A percentile compares a stretch with the other conserved stretches of the same genome.
Conservation (phyloP, 2,329 filamentous ascomycete genomes). For the Epichloe baconii region DNA sequence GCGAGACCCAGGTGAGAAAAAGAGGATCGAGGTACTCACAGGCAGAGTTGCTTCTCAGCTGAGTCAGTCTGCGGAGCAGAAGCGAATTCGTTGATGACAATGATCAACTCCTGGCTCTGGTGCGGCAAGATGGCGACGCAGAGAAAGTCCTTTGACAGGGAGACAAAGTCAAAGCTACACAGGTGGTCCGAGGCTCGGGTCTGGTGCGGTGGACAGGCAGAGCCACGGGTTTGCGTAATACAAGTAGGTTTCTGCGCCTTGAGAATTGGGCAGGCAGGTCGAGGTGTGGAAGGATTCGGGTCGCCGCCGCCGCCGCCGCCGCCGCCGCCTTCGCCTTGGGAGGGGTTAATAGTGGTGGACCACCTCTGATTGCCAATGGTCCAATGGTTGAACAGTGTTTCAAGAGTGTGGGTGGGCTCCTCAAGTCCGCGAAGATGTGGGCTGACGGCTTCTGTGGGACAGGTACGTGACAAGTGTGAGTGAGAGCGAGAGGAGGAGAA, state of each 20-base stretch:
- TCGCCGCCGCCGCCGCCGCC: not conserved
- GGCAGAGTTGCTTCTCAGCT: conserved; percentile 17
- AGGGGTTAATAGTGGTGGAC: not conserved
- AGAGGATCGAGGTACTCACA: conserved; percentile 20
- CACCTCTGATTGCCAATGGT: not conserved
- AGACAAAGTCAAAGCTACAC: conserved; percentile 11
- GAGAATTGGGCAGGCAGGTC: conserved; percentile 5
- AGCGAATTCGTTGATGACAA: conserved; percentile 12
- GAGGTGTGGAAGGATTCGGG: conserved; percentile 7
- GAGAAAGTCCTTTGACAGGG: conserved; percentile 8
- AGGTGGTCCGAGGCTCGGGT: conserved; percentile 10
- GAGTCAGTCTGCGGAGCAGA: conserved; percentile 11
- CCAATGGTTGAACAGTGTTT: conserved; percentile 1
- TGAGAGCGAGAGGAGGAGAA: not conserved
- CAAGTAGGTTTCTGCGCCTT: conserved; percentile 8
- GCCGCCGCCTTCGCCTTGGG: not conserved
- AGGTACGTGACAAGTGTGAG: not conserved
- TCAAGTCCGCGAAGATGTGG: not conserved
- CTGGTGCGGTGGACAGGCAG: conserved; percentile 8
- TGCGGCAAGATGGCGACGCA: conserved; percentile 9
- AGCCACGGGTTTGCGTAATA: conserved; percentile 13
- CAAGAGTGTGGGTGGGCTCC: not conserved
- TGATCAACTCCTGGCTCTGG: conserved; percentile 8
- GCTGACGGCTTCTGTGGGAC: not conserved
- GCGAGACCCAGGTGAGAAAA: conserved; percentile 7